Evolutionary conservation across 2,329 filamentous ascomycete species (phyloP), one percentile per base, ranked within the genome.

Genomic region (Paracamarosporium sp.): DNA sequence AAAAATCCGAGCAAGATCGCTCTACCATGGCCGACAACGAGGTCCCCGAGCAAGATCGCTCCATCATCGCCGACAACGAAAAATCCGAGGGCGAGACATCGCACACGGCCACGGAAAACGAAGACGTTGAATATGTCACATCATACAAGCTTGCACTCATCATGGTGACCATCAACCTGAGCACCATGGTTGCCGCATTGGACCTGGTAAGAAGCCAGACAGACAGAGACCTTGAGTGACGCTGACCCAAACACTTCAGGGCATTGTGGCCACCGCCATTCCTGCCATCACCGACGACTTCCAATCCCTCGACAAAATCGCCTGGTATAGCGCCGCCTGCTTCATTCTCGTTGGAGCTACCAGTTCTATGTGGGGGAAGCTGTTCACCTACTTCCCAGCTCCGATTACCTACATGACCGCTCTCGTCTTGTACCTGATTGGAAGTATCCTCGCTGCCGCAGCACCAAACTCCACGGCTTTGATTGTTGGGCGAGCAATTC

Each of bases 401-500:
- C 35, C 12, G 13, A 25, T 22, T 20, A 20, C 46, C 5, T 56
- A 53, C 20, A 22, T 43, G 6, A 25, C 38, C 28, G 53, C 43
- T 17, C 35, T 50, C 17, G 12, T 33, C 22, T 12, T 43, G 7
- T 40, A 40, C 35, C 20, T 45, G 27, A 7, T 53, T 8, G 40
- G 40, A 2, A 53, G 27, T 28, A 30, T 47, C 44, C n/a, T 47
- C 4, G 25, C 12, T 8, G 44, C 27, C 3, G 15, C 44, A 22
- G 44, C 44, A 7, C 25, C 12, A 15, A 47, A 22, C 28, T 7
- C 8, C 44, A 22, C n/a, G 2, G 25, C 28, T 3, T 20, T 78
- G 30, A 78, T 78, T 43, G 64, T 79, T n/a, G 77, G 77, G 4
- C 53, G 77, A 41, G 76, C 76, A 0, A 72, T 79, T 22, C 64